phyloP scores from a whole-genome alignment of 179 eudicot species.

The Beta corolliflora region DNA sequence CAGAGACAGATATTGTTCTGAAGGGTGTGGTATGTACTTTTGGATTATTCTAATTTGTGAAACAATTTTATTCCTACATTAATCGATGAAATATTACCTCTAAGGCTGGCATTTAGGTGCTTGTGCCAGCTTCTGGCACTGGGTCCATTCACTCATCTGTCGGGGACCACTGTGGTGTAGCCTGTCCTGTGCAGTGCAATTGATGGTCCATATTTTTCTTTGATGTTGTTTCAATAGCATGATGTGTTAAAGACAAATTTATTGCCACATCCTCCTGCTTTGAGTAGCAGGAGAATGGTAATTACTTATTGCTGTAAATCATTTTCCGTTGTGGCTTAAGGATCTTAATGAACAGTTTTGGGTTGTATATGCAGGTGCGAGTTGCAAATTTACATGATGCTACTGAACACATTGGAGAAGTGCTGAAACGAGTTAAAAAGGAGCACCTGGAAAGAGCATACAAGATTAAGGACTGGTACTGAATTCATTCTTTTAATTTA shows the following conservation, averaged over 20 bases:
- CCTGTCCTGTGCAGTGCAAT: neutral
- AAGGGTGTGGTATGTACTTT: constrained; percentile 93
- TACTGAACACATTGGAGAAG: constrained; percentile 94
- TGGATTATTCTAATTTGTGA: neutral
- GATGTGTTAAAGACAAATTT: neutral
- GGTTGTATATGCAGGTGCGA: constrained; percentile 59
- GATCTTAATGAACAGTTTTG: neutral
- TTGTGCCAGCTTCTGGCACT: neutral
- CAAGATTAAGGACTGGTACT: constrained; percentile 73
- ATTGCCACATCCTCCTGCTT: neutral
- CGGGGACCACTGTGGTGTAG: neutral
- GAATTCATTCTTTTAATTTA: neutral
- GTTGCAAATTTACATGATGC: constrained; percentile 91
- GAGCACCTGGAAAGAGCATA: constrained; percentile 87
- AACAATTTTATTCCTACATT: too few species aligned
- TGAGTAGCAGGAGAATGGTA: neutral
- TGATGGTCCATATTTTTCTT: neutral
- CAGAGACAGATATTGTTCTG: constrained; percentile 93
- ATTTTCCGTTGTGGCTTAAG: neutral
- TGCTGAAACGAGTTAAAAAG: constrained; percentile 85
- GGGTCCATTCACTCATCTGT: neutral
- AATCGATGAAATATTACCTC: neutral
- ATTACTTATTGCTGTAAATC: neutral
- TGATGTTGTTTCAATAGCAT: neutral
- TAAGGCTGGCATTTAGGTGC: neutral